Evolutionary conservation across 352 stramenopile genomes (phyloP), one percentile per base, ranked within the genome.

Genomic region (Plasmopara halstedii): DNA sequence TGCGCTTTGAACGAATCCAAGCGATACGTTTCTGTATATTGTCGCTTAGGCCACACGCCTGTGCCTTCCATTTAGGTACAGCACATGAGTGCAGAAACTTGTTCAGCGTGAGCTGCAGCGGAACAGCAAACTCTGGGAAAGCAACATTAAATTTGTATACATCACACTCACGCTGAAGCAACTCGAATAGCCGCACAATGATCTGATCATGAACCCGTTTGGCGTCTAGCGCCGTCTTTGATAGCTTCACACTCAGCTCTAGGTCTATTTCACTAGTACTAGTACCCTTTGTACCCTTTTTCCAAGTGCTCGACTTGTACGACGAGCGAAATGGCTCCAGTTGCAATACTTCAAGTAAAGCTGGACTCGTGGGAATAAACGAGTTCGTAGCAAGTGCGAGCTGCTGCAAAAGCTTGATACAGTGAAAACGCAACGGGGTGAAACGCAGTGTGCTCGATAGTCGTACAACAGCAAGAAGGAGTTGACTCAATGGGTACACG

Each of bases 381-480:
- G 85, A 77, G 64, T 97, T 83, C 10, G 93, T 96, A 14, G 87
- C 83, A 22, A 96, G 82, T 18, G 95, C 92, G 21, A 99, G 70
- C 53, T 98, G 94, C 60, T 99, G 95, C 43, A 98, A 65, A 13
- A 98, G 66, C 53, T 95, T 85, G 7, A 98, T 82, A 62, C 95
- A 98, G 64, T 99, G 95, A 58, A 99, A 91, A 23, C 94, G 88
- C 39, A 99, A 72, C 9, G 96, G 96, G 11, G 96, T 76, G 60
- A 83, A 90, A 10, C 76, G 74, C 32, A 88, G 58, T 45, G 77
- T 91, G 18, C 75, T 87, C 19, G 76, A 71, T n/a, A 94, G 61
- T 11, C 78, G 76, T 39, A 88, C 75, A 21, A 87, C 64, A 0
- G 78, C 82, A 17, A 88, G 76, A 19, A 88, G 51, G 20, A 92